Evolutionary conservation across 176 grass and related monocot genomes (phyloP).

Genomic region (Cenchrus americanus): DNA sequence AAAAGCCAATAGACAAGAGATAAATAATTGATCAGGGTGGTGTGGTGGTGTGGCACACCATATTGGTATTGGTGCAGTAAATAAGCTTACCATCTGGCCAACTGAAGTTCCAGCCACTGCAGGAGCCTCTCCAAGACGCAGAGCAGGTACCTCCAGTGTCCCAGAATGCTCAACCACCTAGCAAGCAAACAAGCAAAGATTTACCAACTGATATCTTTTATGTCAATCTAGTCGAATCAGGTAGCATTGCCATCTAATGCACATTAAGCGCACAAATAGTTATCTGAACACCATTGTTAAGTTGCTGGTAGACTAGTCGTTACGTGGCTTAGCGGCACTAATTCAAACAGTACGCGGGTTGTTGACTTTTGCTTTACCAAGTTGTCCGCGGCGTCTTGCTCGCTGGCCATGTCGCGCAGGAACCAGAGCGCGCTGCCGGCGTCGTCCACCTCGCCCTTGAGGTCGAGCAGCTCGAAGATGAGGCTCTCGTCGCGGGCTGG

Average conservation of each 20-base stretch:
- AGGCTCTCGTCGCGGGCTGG: constrained; percentile 82
- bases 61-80: neutral
- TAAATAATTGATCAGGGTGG: neutral
- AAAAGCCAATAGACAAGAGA: neutral
- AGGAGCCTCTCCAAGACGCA: constrained; percentile 41
- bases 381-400: constrained; percentile 74
- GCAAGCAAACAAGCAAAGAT: constrained; percentile 23
- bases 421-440: constrained; percentile 81
- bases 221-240: neutral
- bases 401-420: constrained; percentile 75
- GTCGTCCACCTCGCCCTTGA: constrained; percentile 78
- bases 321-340: neutral
- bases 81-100: constrained; percentile 61
- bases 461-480: constrained; percentile 91
- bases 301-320: neutral
- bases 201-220: constrained; percentile 1
- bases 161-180: constrained; percentile 85
- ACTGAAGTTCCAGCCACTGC: constrained; percentile 62
- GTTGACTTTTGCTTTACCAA: constrained; percentile 50
- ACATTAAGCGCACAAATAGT: neutral
- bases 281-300: neutral
- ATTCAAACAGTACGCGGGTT: neutral
- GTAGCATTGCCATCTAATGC: neutral
- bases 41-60: neutral
- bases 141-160: constrained; percentile 56